Evolutionary conservation across 306 rosid genomes (phyloP), one percentile per base, ranked within the genome.

Genomic region (Cajanus cajan): DNA sequence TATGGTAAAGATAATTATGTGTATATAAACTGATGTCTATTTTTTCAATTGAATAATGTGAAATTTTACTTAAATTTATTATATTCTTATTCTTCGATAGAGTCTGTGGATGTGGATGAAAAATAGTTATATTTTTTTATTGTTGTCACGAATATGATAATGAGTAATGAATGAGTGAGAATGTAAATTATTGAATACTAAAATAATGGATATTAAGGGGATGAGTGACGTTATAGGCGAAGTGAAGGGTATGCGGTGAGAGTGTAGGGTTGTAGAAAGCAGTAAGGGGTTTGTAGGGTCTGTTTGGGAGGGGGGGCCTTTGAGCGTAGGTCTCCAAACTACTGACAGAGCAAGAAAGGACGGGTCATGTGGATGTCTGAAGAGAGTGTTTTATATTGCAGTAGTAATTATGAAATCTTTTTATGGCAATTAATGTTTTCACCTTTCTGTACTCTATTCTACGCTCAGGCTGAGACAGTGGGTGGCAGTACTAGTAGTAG

Each of bases 301-400:
- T 4, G 58, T 66, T 75, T 75, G 52, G 79, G 64, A 43, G 31
- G 68, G 74, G 79, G 80, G 15, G n/a, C 7, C 64, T 57, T 28
- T 31, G 22, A 33, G 47, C 78, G 7, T 82, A 52, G 86, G 88
- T 76, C 88, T 85, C 83, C 82, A 34, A 87, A 82, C 77, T 5
- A 82, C 90, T 80, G 87, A 85, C 84, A 87, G 7, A 40, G 11
- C 19, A 41, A 73, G 80, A 82, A 80, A 68, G 85, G 85, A 82
- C 80, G 77, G 82, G 84, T 62, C 88, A 79, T 79, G 85, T 82
- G 79, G 47, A 70, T 75, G 87, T 81, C 73, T 65, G 76, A 65
- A 51, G 43, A 16, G 62, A 68, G 43, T 12, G 25, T 55, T 79
- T 80, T 86, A 22, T 28, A 33, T 4, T 21, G 57, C 7, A 47